Evolutionary conservation across 768 basidiomycete genomes (phyloP).

Genomic region (Trametes cinnabarina): DNA sequence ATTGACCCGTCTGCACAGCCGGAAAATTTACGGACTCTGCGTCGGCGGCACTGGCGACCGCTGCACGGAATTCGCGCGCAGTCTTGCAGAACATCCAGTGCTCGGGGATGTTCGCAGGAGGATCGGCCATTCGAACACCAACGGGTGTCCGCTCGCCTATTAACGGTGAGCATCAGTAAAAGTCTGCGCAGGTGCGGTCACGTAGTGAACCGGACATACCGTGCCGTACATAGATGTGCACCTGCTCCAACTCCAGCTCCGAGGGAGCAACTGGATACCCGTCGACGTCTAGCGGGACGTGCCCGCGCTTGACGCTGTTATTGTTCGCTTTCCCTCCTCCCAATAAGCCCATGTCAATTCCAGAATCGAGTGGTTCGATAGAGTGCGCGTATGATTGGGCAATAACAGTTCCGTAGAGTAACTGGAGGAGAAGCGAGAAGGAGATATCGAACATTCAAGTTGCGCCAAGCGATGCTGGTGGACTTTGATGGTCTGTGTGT

Average conservation of each 20-base stretch:
- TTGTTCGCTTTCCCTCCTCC: not conserved
- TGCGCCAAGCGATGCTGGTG: too few species aligned
- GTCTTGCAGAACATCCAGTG: slow-evolving; percentile 68
- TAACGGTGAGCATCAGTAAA: too few species aligned
- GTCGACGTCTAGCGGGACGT: slow-evolving; percentile 49
- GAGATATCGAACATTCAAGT: slow-evolving; percentile 12
- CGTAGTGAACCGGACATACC: too few species aligned
- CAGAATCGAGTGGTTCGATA: not conserved
- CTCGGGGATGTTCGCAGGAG: slow-evolving; percentile 64
- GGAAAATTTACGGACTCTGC: not conserved
- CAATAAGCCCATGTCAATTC: slow-evolving; percentile 1
- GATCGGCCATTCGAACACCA: slow-evolving; percentile 56
- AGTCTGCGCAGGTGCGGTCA: too few species aligned
- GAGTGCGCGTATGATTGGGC: slow-evolving; percentile 5
- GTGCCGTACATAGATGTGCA: slow-evolving; percentile 73
- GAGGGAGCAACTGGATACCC: slow-evolving; percentile 57
- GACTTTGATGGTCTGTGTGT: too few species aligned
- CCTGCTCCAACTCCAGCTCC: slow-evolving; percentile 60
- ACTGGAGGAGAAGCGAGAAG: slow-evolving; percentile 3
- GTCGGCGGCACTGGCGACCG: slow-evolving; percentile 36
- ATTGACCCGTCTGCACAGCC: not conserved
- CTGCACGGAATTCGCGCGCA: slow-evolving; percentile 48
- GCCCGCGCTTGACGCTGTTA: slow-evolving; percentile 4
- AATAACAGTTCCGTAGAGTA: slow-evolving; percentile 16
- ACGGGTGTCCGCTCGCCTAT: slow-evolving; percentile 78